Evolutionary conservation across 2,329 filamentous ascomycete species (phyloP), one percentile per base, ranked within the genome.

Genomic region (Hirsutella thompsonii): DNA sequence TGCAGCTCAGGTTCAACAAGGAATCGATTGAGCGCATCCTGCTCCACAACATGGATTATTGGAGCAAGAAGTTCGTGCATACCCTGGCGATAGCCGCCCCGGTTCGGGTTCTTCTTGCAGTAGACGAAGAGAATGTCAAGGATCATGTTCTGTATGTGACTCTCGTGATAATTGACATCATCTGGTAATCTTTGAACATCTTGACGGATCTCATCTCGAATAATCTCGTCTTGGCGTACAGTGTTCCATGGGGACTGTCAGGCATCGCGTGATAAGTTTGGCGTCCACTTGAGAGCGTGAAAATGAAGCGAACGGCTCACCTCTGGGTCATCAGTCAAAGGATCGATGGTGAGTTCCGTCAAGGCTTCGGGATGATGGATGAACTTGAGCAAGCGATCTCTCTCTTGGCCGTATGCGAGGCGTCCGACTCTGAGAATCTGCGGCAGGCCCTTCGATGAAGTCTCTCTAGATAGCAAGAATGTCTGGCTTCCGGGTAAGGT

Each of bases 31-130:
- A 94, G 67, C 6, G 89, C 82, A 62, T 98, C 92, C 50, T 81
- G 72, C 50, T 89, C 79, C 5, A 96, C 66, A 2, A 87, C 83
- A 72, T 87, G 87, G 6, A 95, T 67, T 30, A 98, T 79, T 0
- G 92, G 89, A 0, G 92, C 92, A 13, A 96, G 69, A 35, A 98
- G 68, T 62, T 98, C 92, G 57, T 98, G 92, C 90, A 98, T 98
- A 10, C 92, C 92, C 64, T 98, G 92, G n/a, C 92, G 79, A 57
- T 98, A 98, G 16, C 78, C 88, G 14, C 87, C 87, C 41, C 87
- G 72, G 49, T 82, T 79, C 2, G 86, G 86, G 54, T 96, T 86
- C 40, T 93, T 73, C 60, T 94, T 96, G 64, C 88, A 92, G 63
- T 89, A 96, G 49, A 98, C 75, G 60, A 96, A 98, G 28, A 98